These are phyloP conservation scores for Xylaria flabelliformis DNA, from an alignment of 495 filamentous ascomycete genomes.

Conservation along the genomic window DNA sequence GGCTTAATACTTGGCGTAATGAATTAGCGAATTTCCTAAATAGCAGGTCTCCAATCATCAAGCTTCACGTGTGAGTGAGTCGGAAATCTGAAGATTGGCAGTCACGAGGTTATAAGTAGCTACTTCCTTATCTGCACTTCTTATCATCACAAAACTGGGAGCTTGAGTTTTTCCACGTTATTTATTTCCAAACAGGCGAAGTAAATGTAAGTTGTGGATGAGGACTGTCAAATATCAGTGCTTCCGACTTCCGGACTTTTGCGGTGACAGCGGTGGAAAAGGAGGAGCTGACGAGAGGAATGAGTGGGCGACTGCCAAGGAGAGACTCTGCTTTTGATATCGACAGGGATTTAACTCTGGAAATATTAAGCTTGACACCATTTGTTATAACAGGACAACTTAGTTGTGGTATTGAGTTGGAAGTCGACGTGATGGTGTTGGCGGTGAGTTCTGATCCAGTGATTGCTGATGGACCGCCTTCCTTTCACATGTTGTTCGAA, in stretches of 20 bases:
- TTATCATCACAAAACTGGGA: neutral
- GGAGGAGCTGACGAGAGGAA: too few relatives aligned
- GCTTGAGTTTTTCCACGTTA: neutral
- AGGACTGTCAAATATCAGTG: neutral
- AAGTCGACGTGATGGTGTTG: neutral
- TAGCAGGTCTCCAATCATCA: neutral
- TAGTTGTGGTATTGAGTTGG: neutral
- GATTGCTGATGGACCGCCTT: neutral
- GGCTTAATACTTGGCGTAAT: neutral
- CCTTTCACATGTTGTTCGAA: neutral
- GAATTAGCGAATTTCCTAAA: too few relatives aligned
- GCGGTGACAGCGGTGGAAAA: neutral
- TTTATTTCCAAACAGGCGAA: neutral
- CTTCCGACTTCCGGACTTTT: neutral
- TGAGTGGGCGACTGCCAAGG: neutral
- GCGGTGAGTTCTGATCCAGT: neutral
- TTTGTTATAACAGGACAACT: neutral
- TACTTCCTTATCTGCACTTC: neutral
- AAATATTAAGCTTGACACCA: neutral
- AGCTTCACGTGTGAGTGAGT: neutral
- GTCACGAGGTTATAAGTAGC: neutral
- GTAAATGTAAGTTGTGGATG: neutral
- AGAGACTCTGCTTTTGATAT: neutral
- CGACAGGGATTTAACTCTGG: neutral
- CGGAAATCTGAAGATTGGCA: neutral